Evolutionary conservation across 2,329 filamentous ascomycete species (phyloP).

Genomic region (Cytospora schulzeri): DNA sequence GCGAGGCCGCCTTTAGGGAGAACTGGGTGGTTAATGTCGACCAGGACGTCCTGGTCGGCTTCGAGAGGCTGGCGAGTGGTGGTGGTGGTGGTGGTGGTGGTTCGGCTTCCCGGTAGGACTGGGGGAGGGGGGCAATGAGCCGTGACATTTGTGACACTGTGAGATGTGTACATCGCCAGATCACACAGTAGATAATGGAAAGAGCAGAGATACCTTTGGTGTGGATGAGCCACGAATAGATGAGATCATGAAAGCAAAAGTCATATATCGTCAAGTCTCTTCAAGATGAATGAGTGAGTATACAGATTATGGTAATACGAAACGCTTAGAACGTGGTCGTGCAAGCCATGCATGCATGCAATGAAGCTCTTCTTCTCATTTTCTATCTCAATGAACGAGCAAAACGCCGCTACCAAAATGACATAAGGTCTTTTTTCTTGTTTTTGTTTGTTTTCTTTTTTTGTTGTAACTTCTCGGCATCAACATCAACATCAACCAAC

Average conservation of each 20-base stretch:
- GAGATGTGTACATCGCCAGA: not conserved
- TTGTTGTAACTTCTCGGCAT: not conserved
- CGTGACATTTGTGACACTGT: too few relatives aligned
- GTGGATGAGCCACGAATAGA: slow-evolving; percentile 14
- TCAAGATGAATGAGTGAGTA: not conserved
- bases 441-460: not conserved
- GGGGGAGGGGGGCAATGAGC: too few relatives aligned
- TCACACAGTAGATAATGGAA: slow-evolving; percentile 5
- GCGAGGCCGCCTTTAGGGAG: slow-evolving; percentile 65
- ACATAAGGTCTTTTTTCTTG: not conserved
- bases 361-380: not conserved
- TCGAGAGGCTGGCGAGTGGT: slow-evolving; percentile 48
- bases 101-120: not conserved
- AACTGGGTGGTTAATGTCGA: slow-evolving; percentile 77
- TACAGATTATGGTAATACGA: not conserved
- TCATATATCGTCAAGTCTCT: not conserved
- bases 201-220: slow-evolving; percentile 19
- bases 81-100: not conserved
- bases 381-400: not conserved
- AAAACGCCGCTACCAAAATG: not conserved
- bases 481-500: slow-evolving; percentile 56
- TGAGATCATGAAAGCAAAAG: slow-evolving; percentile 9
- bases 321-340: not conserved
- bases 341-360: not conserved
- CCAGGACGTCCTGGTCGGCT: slow-evolving; percentile 68